Evolutionary conservation across 2,329 filamentous ascomycete genomes (phyloP).

Genomic region (Arthrobotrys megalospora): DNA sequence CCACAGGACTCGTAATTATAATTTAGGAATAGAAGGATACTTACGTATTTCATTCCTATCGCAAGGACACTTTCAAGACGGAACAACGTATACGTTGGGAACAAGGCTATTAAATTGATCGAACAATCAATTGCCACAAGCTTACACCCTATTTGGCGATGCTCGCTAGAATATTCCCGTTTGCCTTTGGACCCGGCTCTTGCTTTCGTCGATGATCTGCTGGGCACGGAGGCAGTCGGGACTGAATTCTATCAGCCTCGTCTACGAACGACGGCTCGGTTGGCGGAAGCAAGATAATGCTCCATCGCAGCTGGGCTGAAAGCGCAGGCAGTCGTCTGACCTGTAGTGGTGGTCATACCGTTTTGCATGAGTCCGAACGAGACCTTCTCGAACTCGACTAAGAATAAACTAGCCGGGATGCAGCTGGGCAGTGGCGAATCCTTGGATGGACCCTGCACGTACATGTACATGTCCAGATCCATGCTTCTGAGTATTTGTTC

Average conservation of each 20-base stretch:
- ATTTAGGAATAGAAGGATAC: not conserved
- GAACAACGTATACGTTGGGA: not conserved
- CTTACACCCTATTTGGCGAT: conserved; percentile 13
- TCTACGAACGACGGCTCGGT: not conserved
- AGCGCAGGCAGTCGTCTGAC: conserved; percentile 24
- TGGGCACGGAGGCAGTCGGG: not conserved
- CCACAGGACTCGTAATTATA: not conserved
- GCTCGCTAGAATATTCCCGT: conserved; percentile 5
- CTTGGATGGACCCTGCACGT: conserved; percentile 1
- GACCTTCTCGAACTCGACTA: conserved; percentile 24
- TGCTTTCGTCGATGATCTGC: conserved; percentile 27
- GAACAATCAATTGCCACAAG: conserved; percentile 11
- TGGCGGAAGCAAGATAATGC: not conserved
- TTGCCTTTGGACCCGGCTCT: conserved; percentile 12
- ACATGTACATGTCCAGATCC: not conserved
- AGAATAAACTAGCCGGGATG: conserved; percentile 1
- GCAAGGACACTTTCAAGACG: not conserved
- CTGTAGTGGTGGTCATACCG: not conserved
- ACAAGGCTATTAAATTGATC: not conserved
- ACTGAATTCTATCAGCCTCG: not conserved
- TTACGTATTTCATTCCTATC: not conserved
- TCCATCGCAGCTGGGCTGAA: conserved; percentile 1
- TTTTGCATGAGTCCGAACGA: not conserved
- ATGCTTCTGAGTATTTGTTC: not conserved
- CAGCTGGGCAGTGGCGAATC: conserved; percentile 6